Evolutionary conservation across 169 alveolate species (phyloP).

Genomic region (Perkinsus olseni): DNA sequence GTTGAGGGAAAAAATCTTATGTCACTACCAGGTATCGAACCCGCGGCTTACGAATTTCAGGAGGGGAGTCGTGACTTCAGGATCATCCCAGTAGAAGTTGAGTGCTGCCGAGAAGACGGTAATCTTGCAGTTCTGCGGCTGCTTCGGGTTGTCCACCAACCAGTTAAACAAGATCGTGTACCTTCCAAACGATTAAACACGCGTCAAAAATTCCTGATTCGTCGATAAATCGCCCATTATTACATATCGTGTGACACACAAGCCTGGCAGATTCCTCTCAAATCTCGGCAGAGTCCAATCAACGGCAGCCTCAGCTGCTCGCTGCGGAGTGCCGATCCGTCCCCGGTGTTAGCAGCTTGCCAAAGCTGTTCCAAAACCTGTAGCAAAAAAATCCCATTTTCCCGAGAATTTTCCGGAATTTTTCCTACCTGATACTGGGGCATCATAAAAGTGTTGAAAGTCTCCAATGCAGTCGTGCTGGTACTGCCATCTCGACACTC

Average conservation of each 20-base stretch:
- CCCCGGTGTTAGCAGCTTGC: background rate
- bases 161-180: constrained; percentile 73
- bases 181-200: constrained; percentile 36
- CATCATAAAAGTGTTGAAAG: background rate
- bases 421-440: background rate
- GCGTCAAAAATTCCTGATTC: background rate
- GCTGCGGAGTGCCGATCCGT: background rate
- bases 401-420: constrained; percentile 19
- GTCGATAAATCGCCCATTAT: background rate
- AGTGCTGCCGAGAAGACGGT: constrained; percentile 65
- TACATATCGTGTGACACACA: background rate
- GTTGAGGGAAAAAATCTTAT: no score
- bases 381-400: constrained; percentile 23
- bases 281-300: constrained; percentile 77
- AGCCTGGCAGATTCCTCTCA: constrained; percentile 68
- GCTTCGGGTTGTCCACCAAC: constrained; percentile 73
- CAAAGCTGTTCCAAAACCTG: background rate
- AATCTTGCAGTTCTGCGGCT: constrained; percentile 44
- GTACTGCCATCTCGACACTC: constrained; percentile 1
- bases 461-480: background rate
- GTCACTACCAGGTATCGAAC: constrained; percentile 42
- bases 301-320: constrained; percentile 52
- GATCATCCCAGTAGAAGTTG: constrained; percentile 76
- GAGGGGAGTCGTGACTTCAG: constrained; percentile 77
- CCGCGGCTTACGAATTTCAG: constrained; percentile 64